Evolutionary conservation across 1,284 basidiomycete species (phyloP), one percentile per base, ranked within the genome.

Genomic region (Trametes pubescens): DNA sequence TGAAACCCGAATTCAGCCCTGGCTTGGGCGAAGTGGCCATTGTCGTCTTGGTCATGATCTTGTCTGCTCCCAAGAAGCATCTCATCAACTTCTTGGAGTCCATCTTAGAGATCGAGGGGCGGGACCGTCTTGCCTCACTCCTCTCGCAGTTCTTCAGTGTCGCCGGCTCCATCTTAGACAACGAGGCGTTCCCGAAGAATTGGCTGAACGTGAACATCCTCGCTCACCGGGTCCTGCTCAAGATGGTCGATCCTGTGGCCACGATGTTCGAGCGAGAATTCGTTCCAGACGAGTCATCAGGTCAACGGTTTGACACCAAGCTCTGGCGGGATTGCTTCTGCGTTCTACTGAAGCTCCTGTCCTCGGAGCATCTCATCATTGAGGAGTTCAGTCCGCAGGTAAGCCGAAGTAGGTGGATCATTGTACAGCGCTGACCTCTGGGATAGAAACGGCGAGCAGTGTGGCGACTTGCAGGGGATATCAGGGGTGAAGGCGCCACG

Each of bases 181-280:
- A 94, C 72, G 91, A 96, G 51, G 93, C 96, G 0, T 98, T 95
- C 82, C 95, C 96, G 0, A 86, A 84, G 67, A 90, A 89, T 51
- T 99, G 97, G 97, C 83, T 99, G 66, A 98, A 97, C 67, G 87
- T 97, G 71, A 95, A 94, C 69, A 90, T 98, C 58, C 82, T 99
- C 65, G 90, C 92, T 0, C 96, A 98, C 77, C 93, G 92, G 67
- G 91, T 95, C 40, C 79, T 96, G 69, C 86, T 96, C 74, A 95
- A 95, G 78, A 88, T 97, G 80, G 89, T 94, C 81, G 92, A 95
- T 57, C 89, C 94, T 9, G 84, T 96, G 21, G 84, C 93, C 2
- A 83, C 86, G 8, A 80, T 98, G 40, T 80, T 99, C 71, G 89
- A 93, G 71, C 84, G 86, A 38, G 87, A 92, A 55, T 98, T 95